Evolutionary conservation across 75 land plant species (phyloP).

Genomic region (Cunninghamia lanceolata): DNA sequence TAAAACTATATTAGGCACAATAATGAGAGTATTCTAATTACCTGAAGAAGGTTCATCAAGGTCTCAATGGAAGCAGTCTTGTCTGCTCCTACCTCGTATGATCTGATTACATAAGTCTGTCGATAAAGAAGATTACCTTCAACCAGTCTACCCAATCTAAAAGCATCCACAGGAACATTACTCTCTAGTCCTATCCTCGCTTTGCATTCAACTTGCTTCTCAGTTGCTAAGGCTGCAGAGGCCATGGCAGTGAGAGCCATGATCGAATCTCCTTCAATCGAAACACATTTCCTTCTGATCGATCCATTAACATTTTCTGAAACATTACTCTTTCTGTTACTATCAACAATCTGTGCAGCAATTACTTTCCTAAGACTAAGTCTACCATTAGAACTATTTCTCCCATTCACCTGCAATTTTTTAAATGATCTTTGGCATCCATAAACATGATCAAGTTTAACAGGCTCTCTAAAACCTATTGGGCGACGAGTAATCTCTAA

Average conservation of each 20-base stretch:
- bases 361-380: background rate
- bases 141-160: slow-evolving; percentile 36
- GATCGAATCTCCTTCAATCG: slow-evolving; percentile 41
- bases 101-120: slow-evolving; percentile 47
- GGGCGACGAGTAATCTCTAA: background rate
- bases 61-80: slow-evolving; percentile 40
- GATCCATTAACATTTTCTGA: background rate
- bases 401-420: background rate
- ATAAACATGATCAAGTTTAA: background rate
- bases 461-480: background rate
- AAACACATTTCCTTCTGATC: background rate
- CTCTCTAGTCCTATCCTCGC: slow-evolving; percentile 34
- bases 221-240: slow-evolving; percentile 60
- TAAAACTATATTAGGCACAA: background rate
- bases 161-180: slow-evolving; percentile 29
- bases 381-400: background rate
- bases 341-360: background rate
- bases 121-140: slow-evolving; percentile 36
- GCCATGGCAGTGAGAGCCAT: slow-evolving; percentile 76
- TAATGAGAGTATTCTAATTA: slow-evolving; percentile 11
- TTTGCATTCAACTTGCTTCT: slow-evolving; percentile 63
- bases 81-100: slow-evolving; percentile 47
- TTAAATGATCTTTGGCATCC: background rate
- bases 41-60: slow-evolving; percentile 53
- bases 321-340: background rate